Percentiles rank a stretch among this genome's conserved stretches.
These are phyloP conservation scores for Vinca minor DNA, from an alignment of 257 asterid species.

Conservation along the genomic window DNA sequence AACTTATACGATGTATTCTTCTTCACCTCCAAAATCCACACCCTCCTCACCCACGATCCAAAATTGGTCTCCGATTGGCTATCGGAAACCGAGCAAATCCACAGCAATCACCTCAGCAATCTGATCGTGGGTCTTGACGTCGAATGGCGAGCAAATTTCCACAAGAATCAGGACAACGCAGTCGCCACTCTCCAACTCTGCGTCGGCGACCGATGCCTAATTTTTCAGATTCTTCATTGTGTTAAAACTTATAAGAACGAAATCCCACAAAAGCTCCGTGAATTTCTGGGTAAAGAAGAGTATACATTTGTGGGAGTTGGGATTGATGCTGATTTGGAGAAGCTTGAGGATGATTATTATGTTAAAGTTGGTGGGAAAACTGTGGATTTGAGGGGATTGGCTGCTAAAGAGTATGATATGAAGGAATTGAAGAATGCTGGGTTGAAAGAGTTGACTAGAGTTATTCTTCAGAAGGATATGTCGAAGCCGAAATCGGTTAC, in stretches of 20 bases:
- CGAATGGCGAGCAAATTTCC: conserved; percentile 31
- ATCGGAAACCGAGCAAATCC: conserved; percentile 12
- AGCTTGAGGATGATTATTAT: conserved; percentile 22
- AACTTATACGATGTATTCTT: conserved; percentile 21
- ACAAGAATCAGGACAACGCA: conserved; percentile 15
- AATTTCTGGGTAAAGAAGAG: conserved; percentile 9
- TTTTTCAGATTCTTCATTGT: conserved; percentile 25
- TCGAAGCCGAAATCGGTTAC: conserved; percentile 25
- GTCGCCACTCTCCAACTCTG: conserved; percentile 34
- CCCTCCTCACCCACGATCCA: conserved; percentile 7
- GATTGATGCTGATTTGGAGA: conserved; percentile 18
- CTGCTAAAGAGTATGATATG: conserved; percentile 9
- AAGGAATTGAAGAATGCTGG: conserved; percentile 21
- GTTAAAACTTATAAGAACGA: not conserved
- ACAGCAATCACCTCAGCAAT: conserved; percentile 16
- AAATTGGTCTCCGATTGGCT: conserved; percentile 12
- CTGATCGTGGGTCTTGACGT: conserved; percentile 33
- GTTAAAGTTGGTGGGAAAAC: conserved; percentile 7
- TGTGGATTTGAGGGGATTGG: conserved; percentile 22
- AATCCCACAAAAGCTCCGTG: conserved; percentile 1
- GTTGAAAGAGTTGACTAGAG: conserved; percentile 18
- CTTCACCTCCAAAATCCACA: not conserved
- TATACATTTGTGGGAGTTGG: conserved; percentile 27
- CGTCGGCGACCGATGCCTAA: conserved; percentile 31
- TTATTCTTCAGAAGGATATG: conserved; percentile 19